Percentiles rank a stretch among this genome's conserved stretches.
Evolutionary conservation across 441 rosid species (phyloP).

Genomic region (Gossypium trilobum): DNA sequence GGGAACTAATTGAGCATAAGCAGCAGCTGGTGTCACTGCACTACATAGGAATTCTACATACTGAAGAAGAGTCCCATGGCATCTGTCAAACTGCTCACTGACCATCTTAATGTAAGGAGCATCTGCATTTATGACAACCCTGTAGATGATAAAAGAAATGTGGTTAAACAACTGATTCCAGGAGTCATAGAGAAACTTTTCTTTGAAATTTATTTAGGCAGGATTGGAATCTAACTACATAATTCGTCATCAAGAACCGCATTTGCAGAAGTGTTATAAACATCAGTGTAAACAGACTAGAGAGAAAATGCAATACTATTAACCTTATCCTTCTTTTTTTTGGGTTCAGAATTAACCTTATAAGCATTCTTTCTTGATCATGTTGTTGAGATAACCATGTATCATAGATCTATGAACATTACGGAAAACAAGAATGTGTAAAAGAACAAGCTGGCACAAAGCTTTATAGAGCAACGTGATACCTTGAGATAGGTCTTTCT

Average conservation of each 20-base stretch:
- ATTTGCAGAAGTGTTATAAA: background rate
- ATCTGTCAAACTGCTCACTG: slow-evolving; percentile 95
- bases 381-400: background rate
- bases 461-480: background rate
- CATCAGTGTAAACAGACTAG: background rate
- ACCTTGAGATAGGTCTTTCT: background rate
- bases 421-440: background rate
- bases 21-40: slow-evolving; percentile 70
- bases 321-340: background rate
- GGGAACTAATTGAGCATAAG: slow-evolving; percentile 79
- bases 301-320: background rate
- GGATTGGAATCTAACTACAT: background rate
- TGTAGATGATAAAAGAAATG: slow-evolving; percentile 31
- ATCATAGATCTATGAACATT: background rate
- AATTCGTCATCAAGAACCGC: background rate
- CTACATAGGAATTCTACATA: slow-evolving; percentile 91
- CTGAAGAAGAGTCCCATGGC: slow-evolving; percentile 99
- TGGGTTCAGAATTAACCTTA: background rate
- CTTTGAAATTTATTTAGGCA: background rate
- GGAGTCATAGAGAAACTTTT: background rate
- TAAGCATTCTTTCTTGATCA: background rate
- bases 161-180: background rate
- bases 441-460: background rate
- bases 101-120: slow-evolving; percentile 99
- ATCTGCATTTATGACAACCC: slow-evolving; percentile 85